Conservation (phyloP, 2,329 filamentous ascomycete genomes). For the Tympanopsis confertula region DNA sequence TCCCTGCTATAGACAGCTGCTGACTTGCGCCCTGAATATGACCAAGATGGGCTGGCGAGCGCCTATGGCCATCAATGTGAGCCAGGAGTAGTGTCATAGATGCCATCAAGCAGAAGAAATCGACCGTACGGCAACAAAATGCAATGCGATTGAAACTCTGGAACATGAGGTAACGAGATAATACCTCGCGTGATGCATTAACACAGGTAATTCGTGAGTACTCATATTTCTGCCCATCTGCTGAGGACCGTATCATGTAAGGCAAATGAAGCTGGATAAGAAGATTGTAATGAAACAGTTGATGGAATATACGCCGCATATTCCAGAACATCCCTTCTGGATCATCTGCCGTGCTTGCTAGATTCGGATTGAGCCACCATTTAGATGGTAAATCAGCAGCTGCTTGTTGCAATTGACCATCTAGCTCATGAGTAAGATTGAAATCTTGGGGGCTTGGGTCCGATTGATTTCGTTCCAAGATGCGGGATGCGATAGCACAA, state of each 20-base stretch:
- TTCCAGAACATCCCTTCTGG: constrained; percentile 13
- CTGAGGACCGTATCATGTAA: constrained; percentile 16
- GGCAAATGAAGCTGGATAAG: constrained; percentile 26
- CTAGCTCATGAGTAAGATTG: constrained; percentile 15
- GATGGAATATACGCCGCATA: constrained; percentile 16
- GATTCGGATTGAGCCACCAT: constrained; percentile 21
- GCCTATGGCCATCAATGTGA: constrained; percentile 18
- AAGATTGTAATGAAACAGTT: constrained; percentile 24
- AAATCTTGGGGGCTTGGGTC: constrained; percentile 9
- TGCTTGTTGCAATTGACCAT: constrained; percentile 16
- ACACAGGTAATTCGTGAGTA: constrained; percentile 22
- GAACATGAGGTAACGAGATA: constrained; percentile 20
- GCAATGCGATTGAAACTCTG: constrained; percentile 15
- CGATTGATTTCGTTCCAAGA: constrained; percentile 23
- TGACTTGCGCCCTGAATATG: too few relatives aligned
- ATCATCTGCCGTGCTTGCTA: constrained; percentile 6
- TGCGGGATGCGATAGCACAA: constrained; percentile 16
- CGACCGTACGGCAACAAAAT: constrained; percentile 18
- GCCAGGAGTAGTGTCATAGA: constrained; percentile 22
- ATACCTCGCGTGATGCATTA: constrained; percentile 23
- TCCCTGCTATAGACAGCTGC: constrained; percentile 4
- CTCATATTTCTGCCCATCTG: constrained; percentile 10
- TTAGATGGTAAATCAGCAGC: constrained; percentile 15
- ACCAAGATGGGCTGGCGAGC: constrained; percentile 4
- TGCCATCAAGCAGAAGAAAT: constrained; percentile 24